Conservation (phyloP, 495 filamentous ascomycete species). For the Tuber umbilicatum region DNA sequence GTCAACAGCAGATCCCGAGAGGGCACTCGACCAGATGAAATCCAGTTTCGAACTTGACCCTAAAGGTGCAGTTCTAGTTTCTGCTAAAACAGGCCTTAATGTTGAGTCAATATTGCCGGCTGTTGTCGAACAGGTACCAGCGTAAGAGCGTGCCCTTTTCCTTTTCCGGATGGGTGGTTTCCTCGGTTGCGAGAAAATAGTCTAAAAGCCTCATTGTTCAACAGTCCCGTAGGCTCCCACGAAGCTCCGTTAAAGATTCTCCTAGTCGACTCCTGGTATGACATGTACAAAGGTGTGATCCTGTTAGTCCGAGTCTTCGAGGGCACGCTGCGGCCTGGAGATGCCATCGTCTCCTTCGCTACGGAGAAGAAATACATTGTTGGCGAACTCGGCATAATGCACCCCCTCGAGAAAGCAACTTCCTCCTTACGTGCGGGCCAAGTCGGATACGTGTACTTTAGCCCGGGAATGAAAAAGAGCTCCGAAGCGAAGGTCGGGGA, state of each 20-base stretch:
- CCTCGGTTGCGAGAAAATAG: neutral
- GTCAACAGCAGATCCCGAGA: constrained; percentile 72
- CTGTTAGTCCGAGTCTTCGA: constrained; percentile 88
- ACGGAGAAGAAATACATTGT: constrained; percentile 83
- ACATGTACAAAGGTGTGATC: constrained; percentile 88
- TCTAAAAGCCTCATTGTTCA: constrained; percentile 1
- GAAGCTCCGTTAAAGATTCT: constrained; percentile 68
- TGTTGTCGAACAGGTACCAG: constrained; percentile 76
- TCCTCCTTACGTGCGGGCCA: constrained; percentile 76
- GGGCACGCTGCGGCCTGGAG: constrained; percentile 71
- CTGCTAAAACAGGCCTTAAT: constrained; percentile 87
- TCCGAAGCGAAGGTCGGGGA: constrained; percentile 94
- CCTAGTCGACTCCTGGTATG: constrained; percentile 96
- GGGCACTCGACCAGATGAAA: constrained; percentile 78
- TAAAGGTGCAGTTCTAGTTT: constrained; percentile 71
- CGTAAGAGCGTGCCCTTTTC: constrained; percentile 45
- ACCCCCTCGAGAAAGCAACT: constrained; percentile 81
- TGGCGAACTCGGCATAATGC: constrained; percentile 95
- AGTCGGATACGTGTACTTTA: constrained; percentile 93
- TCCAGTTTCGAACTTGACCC: constrained; percentile 82
- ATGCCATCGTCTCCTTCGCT: constrained; percentile 74
- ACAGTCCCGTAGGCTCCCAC: constrained; percentile 44
- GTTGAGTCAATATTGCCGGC: constrained; percentile 72
- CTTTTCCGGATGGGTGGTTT: neutral
- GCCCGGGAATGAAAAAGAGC: constrained; percentile 93